A percentile compares a stretch with the other conserved stretches of the same genome.
Evolutionary conservation across 495 filamentous ascomycete species (phyloP).

Genomic region (Podospora tetraspora): DNA sequence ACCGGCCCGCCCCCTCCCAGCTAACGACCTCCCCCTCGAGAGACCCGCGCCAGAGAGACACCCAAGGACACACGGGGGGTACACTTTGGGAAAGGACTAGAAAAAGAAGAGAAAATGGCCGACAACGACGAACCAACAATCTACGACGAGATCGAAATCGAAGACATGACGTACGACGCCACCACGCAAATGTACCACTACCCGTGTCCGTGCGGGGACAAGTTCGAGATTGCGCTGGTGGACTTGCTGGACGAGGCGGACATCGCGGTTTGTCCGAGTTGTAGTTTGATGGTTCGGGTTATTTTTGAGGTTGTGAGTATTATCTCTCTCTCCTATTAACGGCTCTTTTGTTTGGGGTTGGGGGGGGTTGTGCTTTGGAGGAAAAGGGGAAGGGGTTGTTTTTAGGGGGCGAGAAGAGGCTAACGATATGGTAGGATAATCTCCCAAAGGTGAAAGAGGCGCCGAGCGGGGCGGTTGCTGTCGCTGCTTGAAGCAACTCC

Average conservation of each 20-base stretch:
- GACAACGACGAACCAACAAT: slow-evolving; percentile 61
- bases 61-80: too few relatives aligned
- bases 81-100: too few relatives aligned
- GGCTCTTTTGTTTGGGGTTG: too few relatives aligned
- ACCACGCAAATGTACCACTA: slow-evolving; percentile 84
- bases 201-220: slow-evolving; percentile 94
- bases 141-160: slow-evolving; percentile 99
- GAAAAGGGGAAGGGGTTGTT: too few relatives aligned
- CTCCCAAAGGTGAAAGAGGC: slow-evolving; percentile 23
- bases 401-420: too few relatives aligned
- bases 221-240: slow-evolving; percentile 83
- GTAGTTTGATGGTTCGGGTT: slow-evolving; percentile 90
- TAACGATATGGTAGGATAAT: slow-evolving; percentile 29
- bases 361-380: too few relatives aligned
- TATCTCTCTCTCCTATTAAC: too few relatives aligned
- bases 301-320: slow-evolving; percentile 78
- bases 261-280: slow-evolving; percentile 92
- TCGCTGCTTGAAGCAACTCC: slow-evolving; percentile 22
- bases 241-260: slow-evolving; percentile 87
- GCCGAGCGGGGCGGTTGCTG: slow-evolving; percentile 11
- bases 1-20: too few relatives aligned
- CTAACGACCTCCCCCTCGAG: too few relatives aligned
- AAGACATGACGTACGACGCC: slow-evolving; percentile 93
- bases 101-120: slow-evolving; percentile 46
- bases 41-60: too few relatives aligned